Evolutionary conservation across 208 protist species (phyloP).

Genomic region (Sergeia podlipaevii): DNA sequence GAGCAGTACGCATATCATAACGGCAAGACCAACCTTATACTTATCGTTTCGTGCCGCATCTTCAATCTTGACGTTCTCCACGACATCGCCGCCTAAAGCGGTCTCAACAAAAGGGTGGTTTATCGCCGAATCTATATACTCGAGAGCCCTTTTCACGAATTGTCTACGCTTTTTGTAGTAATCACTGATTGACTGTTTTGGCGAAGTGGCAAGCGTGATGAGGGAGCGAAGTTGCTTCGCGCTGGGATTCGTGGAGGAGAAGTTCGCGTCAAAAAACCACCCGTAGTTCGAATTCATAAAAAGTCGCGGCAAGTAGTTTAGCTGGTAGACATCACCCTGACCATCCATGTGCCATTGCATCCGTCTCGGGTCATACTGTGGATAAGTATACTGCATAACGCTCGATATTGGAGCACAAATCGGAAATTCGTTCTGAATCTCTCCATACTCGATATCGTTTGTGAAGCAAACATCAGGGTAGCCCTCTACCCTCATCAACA

Average conservation of each 20-base stretch:
- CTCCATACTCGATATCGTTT: conserved; percentile 27
- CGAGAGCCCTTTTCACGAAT: conserved; percentile 12
- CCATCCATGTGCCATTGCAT: conserved; percentile 29
- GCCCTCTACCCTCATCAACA: neutral
- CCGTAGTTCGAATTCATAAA: conserved; percentile 28
- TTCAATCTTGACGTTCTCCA: conserved; percentile 22
- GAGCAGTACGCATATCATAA: conserved; percentile 27
- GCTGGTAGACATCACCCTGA: conserved; percentile 13
- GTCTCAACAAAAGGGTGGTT: conserved; percentile 8
- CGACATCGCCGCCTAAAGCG: conserved; percentile 27
- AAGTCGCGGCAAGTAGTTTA: conserved; percentile 21
- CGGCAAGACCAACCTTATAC: conserved; percentile 37
- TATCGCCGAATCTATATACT: conserved; percentile 4
- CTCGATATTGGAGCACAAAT: conserved; percentile 27
- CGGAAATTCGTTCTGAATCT: conserved; percentile 4
- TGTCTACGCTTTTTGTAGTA: conserved; percentile 9
- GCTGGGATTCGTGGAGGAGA: conserved; percentile 20
- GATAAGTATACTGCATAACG: conserved; percentile 38
- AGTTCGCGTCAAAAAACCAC: conserved; percentile 56
- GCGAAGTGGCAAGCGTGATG: conserved; percentile 26
- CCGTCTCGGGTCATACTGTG: conserved; percentile 11
- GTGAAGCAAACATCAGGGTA: conserved; percentile 38
- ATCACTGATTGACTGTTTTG: neutral
- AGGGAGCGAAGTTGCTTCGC: conserved; percentile 24
- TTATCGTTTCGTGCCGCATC: conserved; percentile 14